Conservation (phyloP, 2,329 filamentous ascomycete genomes). For the Claviceps africana region DNA sequence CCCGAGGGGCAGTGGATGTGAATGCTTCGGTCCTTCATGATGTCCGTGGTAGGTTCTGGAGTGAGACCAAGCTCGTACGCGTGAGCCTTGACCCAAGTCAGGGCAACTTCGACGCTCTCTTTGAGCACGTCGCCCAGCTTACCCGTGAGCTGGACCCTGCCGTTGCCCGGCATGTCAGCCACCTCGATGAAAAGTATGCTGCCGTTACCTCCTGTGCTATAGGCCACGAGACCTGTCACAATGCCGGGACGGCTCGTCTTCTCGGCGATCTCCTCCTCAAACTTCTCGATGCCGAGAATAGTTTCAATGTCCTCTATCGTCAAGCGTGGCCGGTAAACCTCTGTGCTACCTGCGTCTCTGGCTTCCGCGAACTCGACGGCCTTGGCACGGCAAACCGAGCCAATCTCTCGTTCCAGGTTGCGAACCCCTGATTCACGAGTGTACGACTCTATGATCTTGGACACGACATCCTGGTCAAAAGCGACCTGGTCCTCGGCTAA, state of each 20-base stretch:
- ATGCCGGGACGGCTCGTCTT: conserved; percentile 73
- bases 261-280: conserved; percentile 90
- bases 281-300: conserved; percentile 85
- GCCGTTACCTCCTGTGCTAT: conserved; percentile 82
- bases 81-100: conserved; percentile 95
- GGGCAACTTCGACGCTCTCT: conserved; percentile 88
- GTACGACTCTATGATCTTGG: conserved; percentile 92
- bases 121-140: conserved; percentile 95
- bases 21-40: conserved; percentile 88
- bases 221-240: conserved; percentile 91
- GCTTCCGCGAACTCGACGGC: conserved; percentile 91
- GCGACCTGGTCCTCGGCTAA: conserved; percentile 60
- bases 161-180: conserved; percentile 88
- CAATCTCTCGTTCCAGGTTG: conserved; percentile 90
- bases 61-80: conserved; percentile 82
- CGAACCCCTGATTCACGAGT: conserved; percentile 93
- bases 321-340: conserved; percentile 60
- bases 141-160: conserved; percentile 85
- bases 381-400: conserved; percentile 85
- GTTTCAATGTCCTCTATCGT: conserved; percentile 71
- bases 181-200: conserved; percentile 98
- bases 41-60: conserved; percentile 67
- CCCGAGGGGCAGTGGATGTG: conserved; percentile 95
- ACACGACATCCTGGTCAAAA: conserved; percentile 71
- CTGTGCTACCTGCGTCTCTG: conserved; percentile 55